Evolutionary conservation across 805 yeast genomes (phyloP), one percentile per base, ranked within the genome.

Genomic region (Candida saitoana): DNA sequence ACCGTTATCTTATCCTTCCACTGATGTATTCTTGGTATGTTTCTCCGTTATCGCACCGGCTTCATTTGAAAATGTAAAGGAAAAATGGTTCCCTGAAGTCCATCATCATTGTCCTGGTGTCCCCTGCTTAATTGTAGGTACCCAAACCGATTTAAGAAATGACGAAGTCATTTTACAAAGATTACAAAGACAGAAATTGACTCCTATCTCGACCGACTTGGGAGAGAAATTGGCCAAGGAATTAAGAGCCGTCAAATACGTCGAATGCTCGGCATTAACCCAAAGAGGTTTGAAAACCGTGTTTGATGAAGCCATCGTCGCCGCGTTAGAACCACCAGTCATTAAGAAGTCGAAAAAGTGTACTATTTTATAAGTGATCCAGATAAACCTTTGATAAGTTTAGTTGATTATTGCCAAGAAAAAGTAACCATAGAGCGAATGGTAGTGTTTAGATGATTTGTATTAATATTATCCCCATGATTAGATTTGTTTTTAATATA

Each of bases 71-170:
- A 91, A 91, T 70, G 98, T 93, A 40, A 86, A 87, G 63, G 98
- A 93, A 69, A 91, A 91, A 69, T 91, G 99, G 99, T 85, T 90
- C 71, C 98, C 98, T 22, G 99, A 91, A 65, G 96, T 93, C 48
- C 77, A 74, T 53, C 96, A 90, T 63, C 97, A 91, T 68, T 95
- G 98, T 60, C 95, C 95, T n/a, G 96, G 96, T 46, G 97, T 90
- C 36, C 97, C 98, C 17, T 91, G 96, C 57, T 77, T 91, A 54
- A 87, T 91, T 59, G 98, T 91, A 33, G 99, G 99, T 51, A 93
- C 98, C 9, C 98, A 91, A 69, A 82, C 87, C 43, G 99, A 91
- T 73, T 75, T 91, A 57, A 83, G 98, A 65, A 90, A 87, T 56
- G 98, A 91, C 62, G 93, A 90, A 48, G 85, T 87, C 34, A 87